A percentile compares a stretch with the other conserved stretches of the same genome.
These are phyloP conservation scores for Citrus mangshanensis DNA, from an alignment of 345 rosid genomes.

Conservation along the genomic window DNA sequence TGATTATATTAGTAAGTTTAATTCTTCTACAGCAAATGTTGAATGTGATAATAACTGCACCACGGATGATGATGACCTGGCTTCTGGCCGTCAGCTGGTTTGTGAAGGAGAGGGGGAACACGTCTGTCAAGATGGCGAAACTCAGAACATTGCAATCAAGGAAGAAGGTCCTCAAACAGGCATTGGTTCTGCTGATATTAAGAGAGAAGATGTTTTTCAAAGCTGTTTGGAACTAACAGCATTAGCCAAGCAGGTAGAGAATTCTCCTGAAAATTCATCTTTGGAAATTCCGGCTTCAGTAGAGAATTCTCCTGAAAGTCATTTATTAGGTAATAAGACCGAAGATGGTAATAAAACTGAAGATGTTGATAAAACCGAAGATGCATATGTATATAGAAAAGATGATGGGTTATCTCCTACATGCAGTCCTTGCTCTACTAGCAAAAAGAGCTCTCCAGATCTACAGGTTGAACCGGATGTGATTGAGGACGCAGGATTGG, in stretches of 20 bases:
- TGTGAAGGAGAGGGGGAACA: conserved; percentile 37
- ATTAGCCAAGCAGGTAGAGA: conserved; percentile 30
- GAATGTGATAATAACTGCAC: conserved; percentile 19
- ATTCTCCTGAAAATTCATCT: conserved; percentile 14
- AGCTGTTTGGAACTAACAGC: conserved; percentile 51
- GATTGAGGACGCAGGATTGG: conserved; percentile 8
- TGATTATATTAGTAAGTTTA: conserved; percentile 43
- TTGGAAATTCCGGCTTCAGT: conserved; percentile 29
- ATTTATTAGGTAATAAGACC: conserved; percentile 28
- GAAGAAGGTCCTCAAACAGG: conserved; percentile 23
- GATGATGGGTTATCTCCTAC: conserved; percentile 23
- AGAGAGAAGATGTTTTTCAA: conserved; percentile 39
- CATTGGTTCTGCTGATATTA: conserved; percentile 21
- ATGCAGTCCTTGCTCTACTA: conserved; percentile 15
- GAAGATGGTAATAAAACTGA: conserved; percentile 30
- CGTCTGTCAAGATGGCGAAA: conserved; percentile 29
- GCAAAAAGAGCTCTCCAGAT: conserved; percentile 9
- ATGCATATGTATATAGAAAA: conserved; percentile 18
- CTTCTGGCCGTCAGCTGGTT: conserved; percentile 23
- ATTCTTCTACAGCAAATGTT: conserved; percentile 32
- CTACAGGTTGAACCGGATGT: conserved; percentile 16
- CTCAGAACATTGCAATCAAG: conserved; percentile 16
- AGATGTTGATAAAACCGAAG: conserved; percentile 31
- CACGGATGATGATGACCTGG: conserved; percentile 20
- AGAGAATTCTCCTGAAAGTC: conserved; percentile 17